phyloP scores from a whole-genome alignment of 164 flowering plant genomes.

The Magnolia changhungtana region DNA sequence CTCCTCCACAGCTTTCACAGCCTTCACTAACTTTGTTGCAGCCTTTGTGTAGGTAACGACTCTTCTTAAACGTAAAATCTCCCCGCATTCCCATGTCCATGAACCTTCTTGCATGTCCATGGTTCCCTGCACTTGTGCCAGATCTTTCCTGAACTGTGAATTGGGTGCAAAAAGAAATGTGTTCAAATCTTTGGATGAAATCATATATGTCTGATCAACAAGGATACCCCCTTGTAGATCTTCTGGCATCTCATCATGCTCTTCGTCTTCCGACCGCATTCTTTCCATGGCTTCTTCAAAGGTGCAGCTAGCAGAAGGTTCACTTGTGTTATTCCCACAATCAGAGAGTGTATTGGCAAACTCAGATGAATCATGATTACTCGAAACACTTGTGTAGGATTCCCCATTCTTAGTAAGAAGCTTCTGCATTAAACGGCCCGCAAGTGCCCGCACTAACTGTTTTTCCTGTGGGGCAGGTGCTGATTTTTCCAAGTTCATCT shows the following conservation, averaged over 20 bases:
- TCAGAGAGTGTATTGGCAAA: slow-evolving; percentile 40
- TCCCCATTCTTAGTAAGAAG: slow-evolving; percentile 57
- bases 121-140: slow-evolving; percentile 57
- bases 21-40: slow-evolving; percentile 68
- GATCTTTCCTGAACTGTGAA: slow-evolving; percentile 58
- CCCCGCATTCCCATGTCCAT: slow-evolving; percentile 59
- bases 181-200: slow-evolving; percentile 46
- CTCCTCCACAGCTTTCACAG: slow-evolving; percentile 67
- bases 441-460: slow-evolving; percentile 41
- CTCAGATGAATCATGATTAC: slow-evolving; percentile 44
- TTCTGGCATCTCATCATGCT: slow-evolving; percentile 48
- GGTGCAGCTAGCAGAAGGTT: slow-evolving; percentile 23
- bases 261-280: slow-evolving; percentile 36
- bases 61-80: slow-evolving; percentile 40
- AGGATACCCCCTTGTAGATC: slow-evolving; percentile 64
- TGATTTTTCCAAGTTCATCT: slow-evolving; percentile 2
- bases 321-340: slow-evolving; percentile 40
- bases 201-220: slow-evolving; percentile 47
- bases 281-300: slow-evolving; percentile 58
- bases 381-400: slow-evolving; percentile 10
- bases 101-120: slow-evolving; percentile 62
- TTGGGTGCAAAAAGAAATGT: slow-evolving; percentile 52
- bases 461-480: slow-evolving; percentile 37
- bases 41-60: slow-evolving; percentile 57
- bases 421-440: slow-evolving; percentile 45